phyloP scores from a whole-genome alignment of 2,329 filamentous ascomycete genomes.

The Niveomyces coronatus region DNA sequence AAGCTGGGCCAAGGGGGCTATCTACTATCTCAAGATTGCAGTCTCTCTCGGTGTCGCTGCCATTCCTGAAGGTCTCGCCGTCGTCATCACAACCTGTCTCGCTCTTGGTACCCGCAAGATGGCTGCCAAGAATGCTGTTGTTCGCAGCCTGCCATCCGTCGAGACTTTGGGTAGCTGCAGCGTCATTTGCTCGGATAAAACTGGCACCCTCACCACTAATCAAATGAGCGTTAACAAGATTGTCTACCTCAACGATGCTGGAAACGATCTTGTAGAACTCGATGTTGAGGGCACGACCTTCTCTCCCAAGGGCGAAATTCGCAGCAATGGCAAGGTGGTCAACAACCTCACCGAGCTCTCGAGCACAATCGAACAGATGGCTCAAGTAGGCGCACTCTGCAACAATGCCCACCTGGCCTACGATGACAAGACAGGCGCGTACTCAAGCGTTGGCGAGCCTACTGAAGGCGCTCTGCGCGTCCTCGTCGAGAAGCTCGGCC shows the following conservation, averaged over 20 bases:
- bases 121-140: slow-evolving; percentile 96
- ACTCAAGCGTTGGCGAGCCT: slow-evolving; percentile 81
- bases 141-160: slow-evolving; percentile 89
- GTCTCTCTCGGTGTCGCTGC: slow-evolving; percentile 96
- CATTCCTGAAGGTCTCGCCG: slow-evolving; percentile 92
- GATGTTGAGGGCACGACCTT: slow-evolving; percentile 92
- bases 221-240: slow-evolving; percentile 98
- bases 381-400: slow-evolving; percentile 64
- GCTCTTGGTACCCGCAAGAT: slow-evolving; percentile 96
- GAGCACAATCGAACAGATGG: slow-evolving; percentile 68
- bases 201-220: slow-evolving; percentile 94
- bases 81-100: slow-evolving; percentile 97
- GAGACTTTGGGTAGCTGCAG: slow-evolving; percentile 98
- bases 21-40: slow-evolving; percentile 99
- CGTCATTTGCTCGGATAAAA: slow-evolving; percentile 99
- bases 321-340: slow-evolving; percentile 55
- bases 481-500: slow-evolving; percentile 89
- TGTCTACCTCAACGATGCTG: slow-evolving; percentile 68
- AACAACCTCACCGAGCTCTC: slow-evolving; percentile 61
- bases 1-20: slow-evolving; percentile 90
- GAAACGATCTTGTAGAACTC: slow-evolving; percentile 69
- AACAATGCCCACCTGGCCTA: slow-evolving; percentile 81
- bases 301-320: slow-evolving; percentile 68
- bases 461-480: slow-evolving; percentile 90
- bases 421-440: slow-evolving; percentile 63